Conservation (phyloP, 1,139 yeast species). For the Scheffersomyces cryptocercus region DNA sequence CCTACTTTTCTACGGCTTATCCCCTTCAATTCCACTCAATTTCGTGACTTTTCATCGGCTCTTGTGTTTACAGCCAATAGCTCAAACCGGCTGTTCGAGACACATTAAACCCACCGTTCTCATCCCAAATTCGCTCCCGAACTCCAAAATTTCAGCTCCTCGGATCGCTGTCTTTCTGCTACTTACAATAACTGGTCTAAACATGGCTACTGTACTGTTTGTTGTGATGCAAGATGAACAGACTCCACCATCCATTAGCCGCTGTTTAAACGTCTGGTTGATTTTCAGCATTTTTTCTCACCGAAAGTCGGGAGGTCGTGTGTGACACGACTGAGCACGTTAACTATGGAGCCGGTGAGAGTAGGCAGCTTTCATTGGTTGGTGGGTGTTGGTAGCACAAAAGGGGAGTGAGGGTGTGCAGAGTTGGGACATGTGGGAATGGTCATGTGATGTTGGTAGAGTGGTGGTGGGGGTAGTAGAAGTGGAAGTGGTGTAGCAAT, state of each 20-base stretch:
- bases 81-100: too few relatives aligned
- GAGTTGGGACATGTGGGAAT: too few relatives aligned
- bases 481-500: too few relatives aligned
- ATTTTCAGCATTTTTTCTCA: slow-evolving; percentile 12
- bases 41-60: too few relatives aligned
- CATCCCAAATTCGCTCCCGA: too few relatives aligned
- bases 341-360: slow-evolving; percentile 1
- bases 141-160: neutral
- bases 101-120: too few relatives aligned
- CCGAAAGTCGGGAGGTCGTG: slow-evolving; percentile 23
- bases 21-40: too few relatives aligned
- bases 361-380: slow-evolving; percentile 10
- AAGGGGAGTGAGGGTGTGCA: neutral
- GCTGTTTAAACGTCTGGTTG: neutral
- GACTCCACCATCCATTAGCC: too few relatives aligned
- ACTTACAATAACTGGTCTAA: slow-evolving; percentile 45
- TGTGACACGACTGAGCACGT: neutral
- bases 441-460: slow-evolving; percentile 2
- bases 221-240: slow-evolving; percentile 3
- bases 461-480: too few relatives aligned
- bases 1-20: too few relatives aligned
- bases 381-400: slow-evolving; percentile 4
- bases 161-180: slow-evolving; percentile 1
- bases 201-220: slow-evolving; percentile 24
- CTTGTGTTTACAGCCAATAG: too few relatives aligned